Evolutionary conservation across 768 basidiomycete species (phyloP), one percentile per base, ranked within the genome.

Genomic region (Termitomyces sp.): DNA sequence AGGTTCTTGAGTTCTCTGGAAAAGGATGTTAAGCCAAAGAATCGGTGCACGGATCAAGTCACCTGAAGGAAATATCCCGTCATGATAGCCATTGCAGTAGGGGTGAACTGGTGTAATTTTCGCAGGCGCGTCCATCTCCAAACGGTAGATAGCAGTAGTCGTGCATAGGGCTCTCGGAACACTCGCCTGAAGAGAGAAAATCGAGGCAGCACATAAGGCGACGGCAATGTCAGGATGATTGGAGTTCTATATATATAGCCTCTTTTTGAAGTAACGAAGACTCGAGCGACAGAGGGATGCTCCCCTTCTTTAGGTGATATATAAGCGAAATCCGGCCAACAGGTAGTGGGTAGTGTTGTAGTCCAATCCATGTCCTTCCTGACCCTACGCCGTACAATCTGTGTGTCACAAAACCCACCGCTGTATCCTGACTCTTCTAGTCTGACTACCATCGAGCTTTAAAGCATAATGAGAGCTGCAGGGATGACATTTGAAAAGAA

Each of bases 161-260:
- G 54, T 31, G 54, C 58, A 9, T n/a, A 4, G 2, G 43, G 45
- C 8, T 33, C 30, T 26, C 26, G 21, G 35, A 40, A 53, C 26
- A 58, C 41, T 17, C 17, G 17, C 11, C 21, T n/a, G 0, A 64
- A 30, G 10, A 61, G 46, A 14, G 49, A n/a, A 31, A 48, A 55
- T 26, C 59, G 56, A 30, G 56, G 56, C 17, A 58, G 45, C 5
- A 55, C 50, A n/a, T 57, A 35, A 6, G 60, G 47, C 5, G 53
- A 59, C 15, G 64, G 62, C 26, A 65, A 47, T 37, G 57, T 57
- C n/a, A 65, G 58, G 31, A n/a, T 35, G 14, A 61, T 33, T 10
- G 50, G 35, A 40, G 10, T 14, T 12, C 5, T 8, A 19, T 31
- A 38, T 9, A 3, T 11, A 44, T 26, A 19, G 7, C 43, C 26